Base-by-base conservation (phyloP, 164 flowering plant species). In the Annona cherimola region DNA sequence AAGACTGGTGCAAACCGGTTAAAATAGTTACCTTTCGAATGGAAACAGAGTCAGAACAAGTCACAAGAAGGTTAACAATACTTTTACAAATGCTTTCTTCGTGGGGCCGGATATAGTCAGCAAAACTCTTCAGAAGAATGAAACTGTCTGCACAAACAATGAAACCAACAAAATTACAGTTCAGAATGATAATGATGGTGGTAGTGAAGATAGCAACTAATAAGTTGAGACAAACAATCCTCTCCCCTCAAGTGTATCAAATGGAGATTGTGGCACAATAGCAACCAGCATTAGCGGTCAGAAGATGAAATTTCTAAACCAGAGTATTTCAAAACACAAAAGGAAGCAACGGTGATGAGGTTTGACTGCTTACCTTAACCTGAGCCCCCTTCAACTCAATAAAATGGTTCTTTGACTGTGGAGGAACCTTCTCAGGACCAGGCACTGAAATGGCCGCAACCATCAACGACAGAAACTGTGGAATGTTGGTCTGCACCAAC, bases 41-140 rank as follows among this genome's bases (percentile, higher is more conserved):
- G 61, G 97, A 81, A 66, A 92, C 97, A 57, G 98, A 96, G 74
- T 96, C 99, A 9, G 99, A 91, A 78, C 97, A 93, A 18, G 97
- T 96, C 62, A 93, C 98, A 67, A 96, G 95, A 82, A 96, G 79
- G 83, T 89, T 96, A 20, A 96, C 98, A 79, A 96, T 93, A 83
- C 99, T 96, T 85, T 87, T 96, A 70, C 97, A 96, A 70, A 96
- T 96, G 81, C 90, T 93, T 85, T 93, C 99, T 80, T 96, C 99
- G 84, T 96, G 98, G 2, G 92, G 97, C 84, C 87, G 85, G 65
- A 96, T 96, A 78, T 89, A 92, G 61, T 96, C 98, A 44, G 93
- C 91, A 76, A 84, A 91, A 79, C 99, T 88, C 86, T 86, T 96
- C 89, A 96, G 77, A 77, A 96, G 83, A 96, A 96, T 46, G 99